Base-by-base conservation (phyloP, 2,329 filamentous ascomycete genomes). In the Phialemoniopsis sp. region DNA sequence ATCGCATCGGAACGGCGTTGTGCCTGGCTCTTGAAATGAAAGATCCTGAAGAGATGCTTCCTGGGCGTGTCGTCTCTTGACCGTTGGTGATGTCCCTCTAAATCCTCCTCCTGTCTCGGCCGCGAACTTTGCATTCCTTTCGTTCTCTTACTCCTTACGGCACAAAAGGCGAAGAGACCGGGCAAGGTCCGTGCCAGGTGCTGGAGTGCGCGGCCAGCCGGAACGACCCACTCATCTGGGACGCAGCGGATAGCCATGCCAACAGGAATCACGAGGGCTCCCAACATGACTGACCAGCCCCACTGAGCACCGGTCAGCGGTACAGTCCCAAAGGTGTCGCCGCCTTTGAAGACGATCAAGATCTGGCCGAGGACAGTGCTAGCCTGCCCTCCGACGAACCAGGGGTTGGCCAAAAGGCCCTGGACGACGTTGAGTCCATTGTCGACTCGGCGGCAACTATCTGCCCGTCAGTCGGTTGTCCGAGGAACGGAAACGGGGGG, bases 361-460 rank as follows among this genome's bases (percentile, higher is more conserved):
- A 83, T 69, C 53, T 88, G 85, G 8, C 83, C 83, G 13, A 72
- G 79, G 32, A 86, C 66, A 52, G 86, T 88, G 51, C 85, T 70
- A 18, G 72, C 54, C 51, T 85, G 75, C 30, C 87, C 85, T 5
- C 67, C 69, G 26, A 86, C 69, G 63, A 93, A 93, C 76, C 87
- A 90, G 45, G 73, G 81, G 54, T 93, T 93, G 41, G 72, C 73
- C 13, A 76, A 66, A 34, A 91, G 76, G 17, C 84, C 84, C 56
- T 91, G 86, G 45, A 89, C 64, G 39, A 93, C 83, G 54, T 93
- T 90, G 61, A 90, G 80, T 43, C 80, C 80, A 60, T 91, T 91
- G 58, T 91, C 87, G 7, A 91, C 78, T 13, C 87, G 79, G 29
- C 87, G 82, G 60, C 87, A 89, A 67, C 66, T 66, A 13, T 81